Base-by-base conservation (phyloP, 2,329 filamentous ascomycete species). In the Trichophyton rubrum region DNA sequence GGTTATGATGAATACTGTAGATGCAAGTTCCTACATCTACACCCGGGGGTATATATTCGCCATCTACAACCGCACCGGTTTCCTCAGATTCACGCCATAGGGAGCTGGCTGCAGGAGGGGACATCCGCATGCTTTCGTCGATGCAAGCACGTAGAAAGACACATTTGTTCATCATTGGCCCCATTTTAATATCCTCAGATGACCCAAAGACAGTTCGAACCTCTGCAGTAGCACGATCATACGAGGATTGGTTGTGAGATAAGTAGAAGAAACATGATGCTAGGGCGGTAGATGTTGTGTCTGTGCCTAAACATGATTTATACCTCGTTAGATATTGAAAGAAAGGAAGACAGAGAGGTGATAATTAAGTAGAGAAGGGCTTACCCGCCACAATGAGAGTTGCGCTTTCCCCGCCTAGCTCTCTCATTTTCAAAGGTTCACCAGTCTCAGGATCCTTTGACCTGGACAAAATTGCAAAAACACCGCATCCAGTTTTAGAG, bases 341-440 rank as follows among this genome's bases (percentile, higher is more conserved):
- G 22, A 27, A 43, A 13, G 24, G 24, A 7, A 43, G 24, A 47
- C 5, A 15, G 38, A 40, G 38, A 15, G 38, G 15, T 27, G 38
- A 15, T 40, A 40, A 8, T 13, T 17, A 30, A 13, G 47, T 17
- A 22, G 17, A 13, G 15, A 40, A 27, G 24, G 24, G 4, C 17
- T 24, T 40, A 17, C 27, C 58, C 3, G 47, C 22, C 11, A 20
- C 22, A 15, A n/a, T 38, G 24, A 80, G 65, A 1, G 77, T 68
- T 56, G 77, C 75, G 33, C 73, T 76, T 64, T 80, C 78, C 62
- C 73, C 74, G 71, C 74, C 77, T 24, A 80, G 64, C 65, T 80
- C 78, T 59, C 73, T 68, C 68, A 72, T 68, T 64, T 69, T 70
- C 69, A 77, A 73, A 59, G 75, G 70, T 35, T 73, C 66, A 61